Evolutionary conservation across 352 stramenopile genomes (phyloP).

Genomic region (Saprolegnia parasitica): DNA sequence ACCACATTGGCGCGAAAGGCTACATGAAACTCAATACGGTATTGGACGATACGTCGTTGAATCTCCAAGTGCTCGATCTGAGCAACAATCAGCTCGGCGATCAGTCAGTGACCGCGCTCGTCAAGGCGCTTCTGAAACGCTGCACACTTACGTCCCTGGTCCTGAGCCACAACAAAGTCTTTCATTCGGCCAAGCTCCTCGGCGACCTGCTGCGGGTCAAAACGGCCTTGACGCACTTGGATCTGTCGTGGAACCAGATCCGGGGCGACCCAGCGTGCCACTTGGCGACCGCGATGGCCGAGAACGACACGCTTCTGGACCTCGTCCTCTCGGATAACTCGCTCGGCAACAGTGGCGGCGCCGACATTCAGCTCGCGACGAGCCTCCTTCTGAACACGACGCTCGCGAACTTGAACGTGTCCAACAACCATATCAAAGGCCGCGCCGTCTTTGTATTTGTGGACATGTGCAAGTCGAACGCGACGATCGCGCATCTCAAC

Average conservation of each 20-base stretch:
- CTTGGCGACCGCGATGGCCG: conserved; percentile 61
- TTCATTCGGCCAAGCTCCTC: conserved; percentile 47
- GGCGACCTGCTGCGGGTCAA: conserved; percentile 60
- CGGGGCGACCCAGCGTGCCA: conserved; percentile 56
- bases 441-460: conserved; percentile 59
- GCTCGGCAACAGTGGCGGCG: conserved; percentile 59
- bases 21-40: conserved; percentile 51
- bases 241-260: conserved; percentile 76
- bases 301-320: conserved; percentile 59
- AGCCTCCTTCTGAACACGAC: conserved; percentile 66
- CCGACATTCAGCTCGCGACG: conserved; percentile 53
- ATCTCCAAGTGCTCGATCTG: conserved; percentile 58
- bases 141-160: conserved; percentile 63
- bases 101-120: conserved; percentile 45
- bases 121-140: conserved; percentile 61
- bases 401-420: conserved; percentile 52
- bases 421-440: conserved; percentile 63
- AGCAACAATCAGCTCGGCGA: conserved; percentile 72
- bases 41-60: conserved; percentile 49
- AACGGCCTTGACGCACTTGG: conserved; percentile 49
- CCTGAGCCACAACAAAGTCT: conserved; percentile 62
- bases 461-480: conserved; percentile 55
- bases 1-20: conserved; percentile 51
- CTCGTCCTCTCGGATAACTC: conserved; percentile 70
- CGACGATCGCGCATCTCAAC: conserved; percentile 44